Percentiles rank a stretch among this genome's conserved stretches.
Conservation (phyloP, 164 flowering plant species). For the Sedum album region DNA sequence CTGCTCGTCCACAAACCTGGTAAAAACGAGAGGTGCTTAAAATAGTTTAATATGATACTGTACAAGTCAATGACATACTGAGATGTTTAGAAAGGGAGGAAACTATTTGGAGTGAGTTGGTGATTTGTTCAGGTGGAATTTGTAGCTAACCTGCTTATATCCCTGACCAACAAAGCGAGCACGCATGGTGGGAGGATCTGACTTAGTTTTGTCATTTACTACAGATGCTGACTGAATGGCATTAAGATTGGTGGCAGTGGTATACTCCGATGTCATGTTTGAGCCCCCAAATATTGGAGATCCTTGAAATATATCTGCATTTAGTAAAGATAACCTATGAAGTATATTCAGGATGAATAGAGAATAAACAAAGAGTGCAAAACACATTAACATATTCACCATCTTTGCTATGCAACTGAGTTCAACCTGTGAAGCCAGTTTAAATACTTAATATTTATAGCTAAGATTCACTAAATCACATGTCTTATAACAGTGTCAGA, state of each 20-base stretch:
- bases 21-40: neutral
- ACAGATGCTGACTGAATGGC: constrained; percentile 25
- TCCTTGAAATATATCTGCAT: constrained; percentile 69
- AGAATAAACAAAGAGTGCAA: neutral
- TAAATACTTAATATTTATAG: neutral
- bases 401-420: neutral
- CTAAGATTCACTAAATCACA: neutral
- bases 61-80: neutral
- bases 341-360: neutral
- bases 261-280: constrained; percentile 14
- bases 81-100: neutral
- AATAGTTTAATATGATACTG: neutral
- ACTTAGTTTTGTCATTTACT: constrained; percentile 10
- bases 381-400: too few species aligned
- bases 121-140: neutral
- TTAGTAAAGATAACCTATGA: neutral
- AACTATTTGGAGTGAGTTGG: neutral
- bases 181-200: constrained; percentile 27
- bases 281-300: constrained; percentile 42
- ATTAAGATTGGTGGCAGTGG: constrained; percentile 17
- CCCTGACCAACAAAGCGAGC: constrained; percentile 87
- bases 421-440: neutral
- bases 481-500: neutral
- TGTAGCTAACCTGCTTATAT: constrained; percentile 65
- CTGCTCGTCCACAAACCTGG: constrained; percentile 83